Base-by-base conservation (phyloP, 2,329 filamentous ascomycete species). In the Exophiala sp. region DNA sequence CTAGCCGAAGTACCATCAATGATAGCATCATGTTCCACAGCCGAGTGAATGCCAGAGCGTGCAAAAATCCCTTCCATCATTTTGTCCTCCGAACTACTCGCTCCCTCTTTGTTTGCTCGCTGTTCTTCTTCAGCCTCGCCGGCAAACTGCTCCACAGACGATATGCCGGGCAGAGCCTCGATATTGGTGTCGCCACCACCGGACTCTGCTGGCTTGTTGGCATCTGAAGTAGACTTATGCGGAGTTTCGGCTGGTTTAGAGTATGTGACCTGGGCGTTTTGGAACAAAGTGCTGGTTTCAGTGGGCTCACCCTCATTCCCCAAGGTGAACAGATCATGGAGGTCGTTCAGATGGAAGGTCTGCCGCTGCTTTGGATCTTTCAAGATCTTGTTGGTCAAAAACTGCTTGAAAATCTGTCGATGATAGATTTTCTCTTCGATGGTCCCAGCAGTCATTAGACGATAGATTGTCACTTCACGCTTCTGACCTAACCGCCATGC, bases 391-490 rank as follows among this genome's bases (percentile, higher is more conserved):
- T 97, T 96, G 3, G 91, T 94, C 58, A 99, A 78, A 67, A 97
- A 96, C 64, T 97, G 92, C 71, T 99, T 99, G 78, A 95, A 99
- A 47, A 99, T 94, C 67, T 99, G 94, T 12, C 95, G 87, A 70
- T 99, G 92, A 60, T 97, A 99, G 29, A 99, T 99, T 75, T 99
- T 99, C 71, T 99, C 94, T 68, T 99, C 94, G 20, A 99, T 99
- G 0, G 95, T 99, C 1, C 94, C 94, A 4, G 92, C 90, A 3
- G 90, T 96, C 88, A 99, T 95, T n/a, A 99, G 79, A 34, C 95
- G 87, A 69, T 96, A 99, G 18, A 99, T 96, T 3, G 90, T 91
- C 24, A 99, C 94, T 44, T 96, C 90, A 50, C 88, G 86, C 70
- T 95, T 96, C 73, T 99, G 94, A 0, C 94, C 94, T 1, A 99